Evolutionary conservation across 352 stramenopile genomes (phyloP), one percentile per base, ranked within the genome.

Genomic region (Pythium phragmiticola): DNA sequence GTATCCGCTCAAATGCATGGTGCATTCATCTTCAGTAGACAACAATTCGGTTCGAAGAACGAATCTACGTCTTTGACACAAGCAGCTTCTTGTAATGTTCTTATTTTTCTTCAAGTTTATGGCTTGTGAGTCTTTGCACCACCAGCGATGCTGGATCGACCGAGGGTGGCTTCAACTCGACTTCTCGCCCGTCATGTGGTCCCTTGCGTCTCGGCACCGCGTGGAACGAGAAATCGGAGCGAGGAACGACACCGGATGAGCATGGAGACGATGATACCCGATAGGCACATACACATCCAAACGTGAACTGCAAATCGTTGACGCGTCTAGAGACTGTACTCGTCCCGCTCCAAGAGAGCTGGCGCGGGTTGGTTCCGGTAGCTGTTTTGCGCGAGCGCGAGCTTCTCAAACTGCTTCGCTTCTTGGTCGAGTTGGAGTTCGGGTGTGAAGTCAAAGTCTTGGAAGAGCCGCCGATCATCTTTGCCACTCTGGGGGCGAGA

Each of bases 381-480:
- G 72, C 85, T 94, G 70, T 90, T 94, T 52, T 87, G 72, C 56
- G 87, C 75, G 33, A 94, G 69, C 49, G 85, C 82, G 13, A 94
- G 80, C 64, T 92, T 84, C 69, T 94, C 85, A 63, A 91, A 94
- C 70, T 92, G 79, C 67, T 92, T 91, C 8, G 85, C 85, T 55
- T 94, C 85, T 41, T 77, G 83, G 67, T 94, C 85, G 42, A 94
- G 57, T 49, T 82, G 75, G n/a, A 92, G 65, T 55, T 94, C 85
- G 8, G 85, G 85, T 58, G 84, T 90, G 49, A 94, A 94, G 66
- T 94, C 85, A 30, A 94, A 94, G 71, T 92, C 85, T 68, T 92
- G 79, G 60, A 94, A 94, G 49, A 94, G 68, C 48, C 82, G 82
- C 60, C 79, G 78, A 55, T 94, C 85, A 59, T 84, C 75, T 47